Conservation (phyloP, 1,139 yeast genomes). For the Sugiyamaella neomexicana region DNA sequence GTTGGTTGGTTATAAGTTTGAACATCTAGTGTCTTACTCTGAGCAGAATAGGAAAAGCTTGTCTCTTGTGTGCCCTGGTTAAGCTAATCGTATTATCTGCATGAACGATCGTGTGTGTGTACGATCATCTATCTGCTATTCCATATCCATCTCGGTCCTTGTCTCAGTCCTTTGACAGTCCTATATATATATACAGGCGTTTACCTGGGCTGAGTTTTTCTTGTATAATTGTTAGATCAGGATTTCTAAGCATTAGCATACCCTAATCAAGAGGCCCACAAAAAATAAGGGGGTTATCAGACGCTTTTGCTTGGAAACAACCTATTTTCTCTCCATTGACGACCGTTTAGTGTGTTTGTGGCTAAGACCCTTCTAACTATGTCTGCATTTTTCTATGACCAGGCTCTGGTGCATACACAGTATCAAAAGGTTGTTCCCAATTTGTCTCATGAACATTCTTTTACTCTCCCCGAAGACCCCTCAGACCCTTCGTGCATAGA, state of each 20-base stretch:
- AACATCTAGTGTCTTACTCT: too few species aligned
- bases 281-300: too few species aligned
- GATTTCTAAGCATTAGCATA: neutral
- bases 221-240: neutral
- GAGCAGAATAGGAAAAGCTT: too few species aligned
- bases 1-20: too few species aligned
- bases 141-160: neutral
- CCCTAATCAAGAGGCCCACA: neutral
- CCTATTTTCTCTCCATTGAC: too few species aligned
- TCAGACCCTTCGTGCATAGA: constrained; percentile 5
- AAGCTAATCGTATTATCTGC: too few species aligned
- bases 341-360: too few species aligned
- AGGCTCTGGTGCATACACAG: neutral
- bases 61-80: too few species aligned
- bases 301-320: too few species aligned
- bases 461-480: constrained; percentile 1
- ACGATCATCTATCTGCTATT: neutral
- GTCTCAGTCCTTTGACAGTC: neutral
- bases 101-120: too few species aligned
- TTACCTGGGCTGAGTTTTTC: neutral
- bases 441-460: neutral
- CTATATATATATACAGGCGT: neutral
- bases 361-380: neutral
- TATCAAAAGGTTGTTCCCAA: neutral
- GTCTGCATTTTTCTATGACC: constrained; percentile 13